Base-by-base conservation (phyloP, 495 filamentous ascomycete genomes). In the Hypoxylon perforatum region DNA sequence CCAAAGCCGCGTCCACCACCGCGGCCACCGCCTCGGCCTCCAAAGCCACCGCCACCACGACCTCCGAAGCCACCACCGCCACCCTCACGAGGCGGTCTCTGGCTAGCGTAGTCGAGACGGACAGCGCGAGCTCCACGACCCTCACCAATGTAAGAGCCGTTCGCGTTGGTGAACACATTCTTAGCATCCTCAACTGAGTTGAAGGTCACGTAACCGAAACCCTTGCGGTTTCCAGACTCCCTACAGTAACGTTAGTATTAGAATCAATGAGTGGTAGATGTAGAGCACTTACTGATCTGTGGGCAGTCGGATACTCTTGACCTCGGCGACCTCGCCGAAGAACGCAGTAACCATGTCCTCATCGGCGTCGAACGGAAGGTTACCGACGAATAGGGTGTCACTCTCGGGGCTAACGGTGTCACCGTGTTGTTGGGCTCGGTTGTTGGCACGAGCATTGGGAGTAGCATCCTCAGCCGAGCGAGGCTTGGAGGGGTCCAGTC, bases 141-240 rank as follows among this genome's bases (percentile, higher is more conserved):
- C 49, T 92, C 93, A 68, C 85, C 87, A 63, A 98, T 83, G 42
- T 91, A 85, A 60, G 84, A 80, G 62, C 95, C 95, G 52, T 89
- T 87, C 76, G 92, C 88, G n/a, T 80, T 80, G 67, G 89, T 85
- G 61, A 91, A 88, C 23, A 90, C 95, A 55, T 78, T 77, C 79
- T 89, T 90, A 54, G 95, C 92, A 72, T 97, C 94, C 10, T 97
- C 95, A 51, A 96, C 79, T 11, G 89, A 91, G 39, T 79, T 77
- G 83, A 91, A 97, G 70, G 90, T 88, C 50, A 99, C 90, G 76
- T 99, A 99, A 47, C 92, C 96, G 76, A 96, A 98, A 54, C 95
- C 95, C 87, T 98, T 97, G 75, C 87, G 90, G 55, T 88, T 87
- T 47, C 94, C 95, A 61, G 88, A 86, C 28, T 97, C 93, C 73